Base-by-base conservation (phyloP, 345 rosid genomes). In the Toxicodendron radicans region DNA sequence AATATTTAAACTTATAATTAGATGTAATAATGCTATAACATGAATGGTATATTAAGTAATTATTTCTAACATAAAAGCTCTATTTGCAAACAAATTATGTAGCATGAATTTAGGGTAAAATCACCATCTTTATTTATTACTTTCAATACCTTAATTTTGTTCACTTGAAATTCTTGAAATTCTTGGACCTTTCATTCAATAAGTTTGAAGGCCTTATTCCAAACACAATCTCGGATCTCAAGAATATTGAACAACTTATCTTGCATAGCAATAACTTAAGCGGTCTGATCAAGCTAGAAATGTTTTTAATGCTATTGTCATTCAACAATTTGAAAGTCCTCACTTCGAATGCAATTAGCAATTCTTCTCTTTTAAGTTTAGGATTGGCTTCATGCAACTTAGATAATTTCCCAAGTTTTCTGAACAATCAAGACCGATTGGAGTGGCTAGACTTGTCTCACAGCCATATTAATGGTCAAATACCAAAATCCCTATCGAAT, bases 351-450 rank as follows among this genome's bases (percentile, higher is more conserved):
- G 56, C n/a, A 9, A 51, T 16, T 51, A 11, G 30, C 2, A 27
- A 27, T 51, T 17, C 56, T 4, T 9, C 10, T 9, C 16, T 51
- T 51, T 1, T 9, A 51, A 16, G 4, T 51, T 48, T 35, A 48
- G 52, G 23, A 32, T 13, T 74, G 59, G 12, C 18, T 66, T 49
- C 49, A 27, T 67, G 78, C 58, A 62, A 69, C 45, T n/a, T 76
- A 17, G 17, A 11, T 10, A 51, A 58, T 20, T 67, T 75, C 46
- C 78, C 78, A 43, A 10, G 10, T 43, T 43, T 43, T 43, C 6
- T 43, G 48, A 7, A 43, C 7, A 7, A 43, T 4, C 51, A 68
- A 58, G 16, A 75, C 32, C 17, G 58, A 14, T 53, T 75, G 27
- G 21, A n/a, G 20, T 8, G 6, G 5, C 33, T 75, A 38, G 61